These are phyloP conservation scores for Marsdenia floribunda DNA, from an alignment of 257 asterid genomes.

Conservation along the genomic window DNA sequence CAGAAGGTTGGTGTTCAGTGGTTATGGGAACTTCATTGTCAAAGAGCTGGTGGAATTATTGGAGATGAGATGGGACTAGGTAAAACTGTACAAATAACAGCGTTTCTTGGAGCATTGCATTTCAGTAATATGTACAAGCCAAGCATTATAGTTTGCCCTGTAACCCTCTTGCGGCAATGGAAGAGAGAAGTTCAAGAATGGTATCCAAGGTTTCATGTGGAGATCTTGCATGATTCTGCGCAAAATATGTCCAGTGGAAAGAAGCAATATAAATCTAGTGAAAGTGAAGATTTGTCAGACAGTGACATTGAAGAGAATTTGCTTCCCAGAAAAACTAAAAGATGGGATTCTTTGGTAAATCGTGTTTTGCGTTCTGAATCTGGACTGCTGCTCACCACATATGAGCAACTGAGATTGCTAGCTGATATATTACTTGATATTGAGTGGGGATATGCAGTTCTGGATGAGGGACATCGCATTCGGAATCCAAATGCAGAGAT, in stretches of 20 bases:
- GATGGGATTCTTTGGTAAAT: conserved; percentile 75
- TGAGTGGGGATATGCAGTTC: conserved; percentile 94
- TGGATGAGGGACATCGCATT: conserved; percentile 98
- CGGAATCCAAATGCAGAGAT: conserved; percentile 95
- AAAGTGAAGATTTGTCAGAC: conserved; percentile 51
- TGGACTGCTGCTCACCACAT: conserved; percentile 85
- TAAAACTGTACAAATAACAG: conserved; percentile 81
- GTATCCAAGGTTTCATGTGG: conserved; percentile 78
- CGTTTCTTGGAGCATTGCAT: conserved; percentile 91
- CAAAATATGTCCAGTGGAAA: conserved; percentile 45
- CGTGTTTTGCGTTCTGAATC: conserved; percentile 76
- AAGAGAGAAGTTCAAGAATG: conserved; percentile 86
- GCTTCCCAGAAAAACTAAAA: conserved; percentile 41
- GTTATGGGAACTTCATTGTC: conserved; percentile 99
- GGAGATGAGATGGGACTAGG: conserved; percentile 99
- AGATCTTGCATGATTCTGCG: conserved; percentile 89
- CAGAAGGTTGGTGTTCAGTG: conserved; percentile 98
- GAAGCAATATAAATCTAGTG: conserved; percentile 51
- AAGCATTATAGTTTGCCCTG: conserved; percentile 89
- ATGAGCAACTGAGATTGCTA: conserved; percentile 85
- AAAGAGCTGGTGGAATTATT: conserved; percentile 92
- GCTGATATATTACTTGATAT: conserved; percentile 78
- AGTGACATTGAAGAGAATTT: conserved; percentile 51
- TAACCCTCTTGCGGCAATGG: conserved; percentile 91
- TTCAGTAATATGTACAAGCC: conserved; percentile 85